Conservation (phyloP, 2,329 filamentous ascomycete species). For the Penicillium sp. region DNA sequence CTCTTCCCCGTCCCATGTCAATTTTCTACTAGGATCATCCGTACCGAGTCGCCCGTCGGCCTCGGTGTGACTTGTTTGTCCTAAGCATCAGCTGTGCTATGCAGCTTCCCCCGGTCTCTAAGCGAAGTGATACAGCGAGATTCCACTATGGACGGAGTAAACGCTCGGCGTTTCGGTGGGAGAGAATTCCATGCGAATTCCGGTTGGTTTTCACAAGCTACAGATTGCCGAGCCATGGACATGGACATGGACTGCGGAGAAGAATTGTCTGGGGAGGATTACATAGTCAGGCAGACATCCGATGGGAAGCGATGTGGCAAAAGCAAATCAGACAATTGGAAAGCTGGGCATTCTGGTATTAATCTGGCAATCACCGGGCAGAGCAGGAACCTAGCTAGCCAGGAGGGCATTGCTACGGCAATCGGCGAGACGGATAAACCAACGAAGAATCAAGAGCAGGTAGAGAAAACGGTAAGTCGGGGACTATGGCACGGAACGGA, state of each 20-base stretch:
- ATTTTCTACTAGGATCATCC: not conserved
- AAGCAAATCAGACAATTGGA: not conserved
- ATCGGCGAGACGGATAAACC: not conserved
- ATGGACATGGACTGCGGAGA: conserved; percentile 1
- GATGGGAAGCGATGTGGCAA: conserved; percentile 6
- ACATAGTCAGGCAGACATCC: not conserved
- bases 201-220: conserved; percentile 4
- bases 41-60: conserved; percentile 15
- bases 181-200: not conserved
- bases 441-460: not conserved
- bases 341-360: not conserved
- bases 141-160: not conserved
- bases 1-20: not conserved
- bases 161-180: not conserved
- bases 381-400: conserved; percentile 2
- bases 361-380: conserved; percentile 1
- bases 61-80: conserved; percentile 17
- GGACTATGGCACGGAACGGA: conserved; percentile 11
- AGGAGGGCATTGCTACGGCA: not conserved
- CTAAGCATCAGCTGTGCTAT: not conserved
- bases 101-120: not conserved
- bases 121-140: not conserved
- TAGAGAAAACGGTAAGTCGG: not conserved
- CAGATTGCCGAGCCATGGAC: not conserved
- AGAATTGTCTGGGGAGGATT: not conserved